Percentiles rank a stretch among this genome's conserved stretches.
Evolutionary conservation across 1,284 basidiomycete species (phyloP).

Genomic region (Cystobasidium sp.): DNA sequence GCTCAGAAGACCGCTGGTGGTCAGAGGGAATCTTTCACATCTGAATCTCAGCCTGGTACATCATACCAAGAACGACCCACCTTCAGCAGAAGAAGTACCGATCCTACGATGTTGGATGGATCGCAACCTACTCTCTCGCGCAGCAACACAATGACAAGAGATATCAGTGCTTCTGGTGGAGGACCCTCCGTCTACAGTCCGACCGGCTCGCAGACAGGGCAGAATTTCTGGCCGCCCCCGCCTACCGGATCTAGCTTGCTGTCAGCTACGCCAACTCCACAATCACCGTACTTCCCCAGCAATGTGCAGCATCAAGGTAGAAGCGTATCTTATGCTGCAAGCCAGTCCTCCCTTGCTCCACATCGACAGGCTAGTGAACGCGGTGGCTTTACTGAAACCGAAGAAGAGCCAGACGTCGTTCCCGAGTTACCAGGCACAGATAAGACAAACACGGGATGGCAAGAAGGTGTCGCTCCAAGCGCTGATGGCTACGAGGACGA

Average conservation of each 20-base stretch:
- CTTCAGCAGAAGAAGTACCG: constrained; percentile 35
- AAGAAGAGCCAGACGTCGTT: constrained; percentile 42
- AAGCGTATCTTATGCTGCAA: constrained; percentile 37
- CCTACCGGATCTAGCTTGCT: not conserved
- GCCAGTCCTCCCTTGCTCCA: constrained; percentile 3
- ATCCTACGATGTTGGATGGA: constrained; percentile 4
- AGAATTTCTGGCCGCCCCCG: constrained; percentile 25
- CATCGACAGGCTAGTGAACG: constrained; percentile 19
- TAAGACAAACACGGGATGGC: constrained; percentile 35
- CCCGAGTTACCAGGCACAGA: constrained; percentile 37
- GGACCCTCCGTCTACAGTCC: constrained; percentile 26
- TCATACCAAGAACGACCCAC: constrained; percentile 30
- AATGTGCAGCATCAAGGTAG: constrained; percentile 14
- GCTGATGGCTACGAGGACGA: constrained; percentile 54
- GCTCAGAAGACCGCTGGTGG: constrained; percentile 18
- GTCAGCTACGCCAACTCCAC: constrained; percentile 35
- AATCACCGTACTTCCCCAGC: constrained; percentile 36
- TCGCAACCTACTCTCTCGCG: constrained; percentile 13
- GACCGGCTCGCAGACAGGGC: not conserved
- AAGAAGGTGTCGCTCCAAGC: constrained; percentile 47
- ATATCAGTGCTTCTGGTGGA: constrained; percentile 20
- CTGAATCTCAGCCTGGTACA: constrained; percentile 2
- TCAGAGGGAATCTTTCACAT: constrained; percentile 35
- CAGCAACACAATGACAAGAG: not conserved
- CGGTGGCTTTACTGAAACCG: constrained; percentile 49